These are phyloP conservation scores for Dendrobium officinale DNA, from an alignment of 106 monocot species.

Conservation along the genomic window DNA sequence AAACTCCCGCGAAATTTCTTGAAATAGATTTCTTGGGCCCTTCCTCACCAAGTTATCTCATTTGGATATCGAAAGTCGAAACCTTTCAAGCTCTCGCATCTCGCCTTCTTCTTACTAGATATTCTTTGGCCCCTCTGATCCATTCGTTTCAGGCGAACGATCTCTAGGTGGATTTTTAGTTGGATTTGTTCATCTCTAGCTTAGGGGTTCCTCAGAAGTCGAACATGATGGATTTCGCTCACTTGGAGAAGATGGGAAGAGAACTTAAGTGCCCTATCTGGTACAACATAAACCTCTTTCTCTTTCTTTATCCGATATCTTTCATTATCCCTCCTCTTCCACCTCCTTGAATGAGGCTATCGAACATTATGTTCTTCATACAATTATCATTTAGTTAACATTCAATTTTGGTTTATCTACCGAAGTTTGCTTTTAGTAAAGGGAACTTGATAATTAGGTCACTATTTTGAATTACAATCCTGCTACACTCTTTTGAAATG, in stretches of 20 bases:
- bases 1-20: conserved; percentile 2
- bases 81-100: not conserved
- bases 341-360: not conserved
- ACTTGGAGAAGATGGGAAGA: conserved; percentile 84
- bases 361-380: not conserved
- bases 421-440: too few relatives aligned
- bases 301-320: not conserved
- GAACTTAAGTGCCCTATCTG: conserved; percentile 99
- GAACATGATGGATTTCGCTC: conserved; percentile 52
- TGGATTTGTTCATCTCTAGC: not conserved
- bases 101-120: not conserved
- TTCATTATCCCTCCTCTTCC: not conserved
- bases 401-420: not conserved
- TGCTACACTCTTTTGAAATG: too few relatives aligned
- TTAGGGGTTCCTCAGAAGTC: not conserved
- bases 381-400: not conserved
- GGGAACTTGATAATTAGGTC: not conserved
- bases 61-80: not conserved
- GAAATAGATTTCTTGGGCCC: not conserved
- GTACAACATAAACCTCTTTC: conserved; percentile 15
- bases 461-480: not conserved
- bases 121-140: not conserved
- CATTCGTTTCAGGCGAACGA: not conserved
- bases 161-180: not conserved
- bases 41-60: not conserved